Evolutionary conservation across 2,329 filamentous ascomycete genomes (phyloP), one percentile per base, ranked within the genome.

Genomic region (Torrubiellomyces zombiae): DNA sequence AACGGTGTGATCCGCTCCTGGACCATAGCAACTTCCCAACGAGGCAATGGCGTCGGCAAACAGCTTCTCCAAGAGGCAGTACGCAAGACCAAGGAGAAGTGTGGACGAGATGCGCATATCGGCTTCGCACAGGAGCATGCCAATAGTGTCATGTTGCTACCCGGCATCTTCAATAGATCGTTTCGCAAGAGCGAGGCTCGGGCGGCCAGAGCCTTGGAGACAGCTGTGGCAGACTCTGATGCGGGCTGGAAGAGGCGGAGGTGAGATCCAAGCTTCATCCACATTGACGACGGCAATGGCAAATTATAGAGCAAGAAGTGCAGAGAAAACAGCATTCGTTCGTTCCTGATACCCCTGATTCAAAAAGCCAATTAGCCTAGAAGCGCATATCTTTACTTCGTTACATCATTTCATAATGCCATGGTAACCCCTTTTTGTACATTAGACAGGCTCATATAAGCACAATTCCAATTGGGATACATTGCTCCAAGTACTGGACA

Each of bases 91-190:
- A 65, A 66, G 37, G 70, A 73, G 47, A 67, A 64, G 40, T 75
- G 75, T 29, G 78, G 79, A 20, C 66, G 66, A 30, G 71, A 69
- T 17, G 68, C 67, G 3, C 60, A 70, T 29, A 56, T 85, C 25
- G 68, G 73, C 3, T 91, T 92, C 46, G 78, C 76, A 6, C 55
- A 61, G 26, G 69, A 78, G 35, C 82, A 92, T 56, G 81, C 79
- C 21, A 82, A 86, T 62, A 70, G 72, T 34, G 51, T 52, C 30
- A 63, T 66, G 45, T 45, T 81, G 3, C 47, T 82, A 25, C 71
- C 73, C 9, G 53, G 55, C 29, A 47, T 69, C 15, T 79, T 78
- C 40, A 75, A 77, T 41, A 52, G 55, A 2, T 48, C 50, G 0
- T 72, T 82, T 41, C 56, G 68, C 30, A 58, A 53, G 44, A 53